A percentile compares a stretch with the other conserved stretches of the same genome.
phyloP scores from a whole-genome alignment of 2,329 filamentous ascomycete species.

The Fonsecaea pugnacius region DNA sequence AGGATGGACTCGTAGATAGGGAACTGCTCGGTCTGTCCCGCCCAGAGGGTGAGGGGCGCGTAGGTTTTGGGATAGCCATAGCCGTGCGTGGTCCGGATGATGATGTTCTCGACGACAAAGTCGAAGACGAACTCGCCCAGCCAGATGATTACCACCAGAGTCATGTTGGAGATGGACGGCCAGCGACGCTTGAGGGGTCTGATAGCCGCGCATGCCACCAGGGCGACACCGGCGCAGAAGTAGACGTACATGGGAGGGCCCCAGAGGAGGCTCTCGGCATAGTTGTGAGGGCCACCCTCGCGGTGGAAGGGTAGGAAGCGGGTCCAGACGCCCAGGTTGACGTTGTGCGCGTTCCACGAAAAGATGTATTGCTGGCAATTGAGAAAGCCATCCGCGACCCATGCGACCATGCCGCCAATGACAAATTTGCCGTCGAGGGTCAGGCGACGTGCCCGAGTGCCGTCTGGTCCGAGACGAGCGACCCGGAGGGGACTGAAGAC shows the following conservation, averaged over 20 bases:
- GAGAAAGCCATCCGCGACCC: slow-evolving; percentile 4
- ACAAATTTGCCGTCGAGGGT: slow-evolving; percentile 9
- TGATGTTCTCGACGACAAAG: slow-evolving; percentile 7
- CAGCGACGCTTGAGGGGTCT: neutral
- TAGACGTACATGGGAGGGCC: slow-evolving; percentile 1
- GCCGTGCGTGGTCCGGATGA: slow-evolving; percentile 9
- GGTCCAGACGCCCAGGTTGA: slow-evolving; percentile 3
- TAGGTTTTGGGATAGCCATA: slow-evolving; percentile 10
- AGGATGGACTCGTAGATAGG: slow-evolving; percentile 12
- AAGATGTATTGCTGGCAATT: slow-evolving; percentile 14
- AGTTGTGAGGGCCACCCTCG: neutral
- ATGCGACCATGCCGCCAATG: slow-evolving; percentile 6
- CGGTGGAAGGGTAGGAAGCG: slow-evolving; percentile 3
- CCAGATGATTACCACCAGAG: slow-evolving; percentile 1
- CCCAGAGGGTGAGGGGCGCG: slow-evolving; percentile 1
- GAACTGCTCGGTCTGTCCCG: slow-evolving; percentile 11
- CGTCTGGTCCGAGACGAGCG: neutral
- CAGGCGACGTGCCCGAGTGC: neutral
- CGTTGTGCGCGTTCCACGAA: slow-evolving; percentile 5
- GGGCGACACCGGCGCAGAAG: slow-evolving; percentile 3
- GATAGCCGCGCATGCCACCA: neutral
- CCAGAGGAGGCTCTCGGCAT: slow-evolving; percentile 1
- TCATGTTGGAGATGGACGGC: slow-evolving; percentile 9
- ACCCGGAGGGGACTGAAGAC: slow-evolving; percentile 9
- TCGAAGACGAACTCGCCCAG: slow-evolving; percentile 12